A percentile compares a stretch with the other conserved stretches of the same genome.
Evolutionary conservation across 2,329 filamentous ascomycete genomes (phyloP).

Genomic region (Penicillium olsonii): DNA sequence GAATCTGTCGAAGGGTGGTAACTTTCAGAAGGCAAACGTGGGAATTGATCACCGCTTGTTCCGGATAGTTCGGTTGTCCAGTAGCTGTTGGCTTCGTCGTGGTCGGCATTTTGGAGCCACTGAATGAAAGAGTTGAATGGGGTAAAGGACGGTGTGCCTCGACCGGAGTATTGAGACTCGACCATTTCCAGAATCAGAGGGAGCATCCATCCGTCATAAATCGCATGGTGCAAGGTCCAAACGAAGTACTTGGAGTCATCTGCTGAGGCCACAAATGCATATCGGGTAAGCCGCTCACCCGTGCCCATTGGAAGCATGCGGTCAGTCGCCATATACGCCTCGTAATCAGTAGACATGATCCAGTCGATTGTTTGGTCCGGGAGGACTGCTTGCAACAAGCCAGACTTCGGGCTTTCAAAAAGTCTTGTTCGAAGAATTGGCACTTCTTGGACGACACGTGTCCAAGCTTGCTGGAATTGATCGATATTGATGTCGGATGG

Average conservation of each 20-base stretch:
- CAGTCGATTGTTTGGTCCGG: too few relatives aligned
- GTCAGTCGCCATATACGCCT: too few relatives aligned
- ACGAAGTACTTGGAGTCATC: too few relatives aligned
- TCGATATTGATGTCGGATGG: background rate
- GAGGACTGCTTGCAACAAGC: background rate
- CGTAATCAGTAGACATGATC: too few relatives aligned
- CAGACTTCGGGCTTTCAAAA: background rate
- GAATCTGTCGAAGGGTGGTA: constrained; percentile 12
- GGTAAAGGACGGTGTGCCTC: background rate
- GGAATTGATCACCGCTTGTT: constrained; percentile 5
- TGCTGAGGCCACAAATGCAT: too few relatives aligned
- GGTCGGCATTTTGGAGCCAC: background rate
- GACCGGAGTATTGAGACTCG: background rate
- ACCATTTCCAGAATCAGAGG: constrained; percentile 23
- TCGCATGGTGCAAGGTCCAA: constrained; percentile 47
- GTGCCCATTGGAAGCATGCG: too few relatives aligned
- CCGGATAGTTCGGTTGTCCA: constrained; percentile 12
- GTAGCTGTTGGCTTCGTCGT: constrained; percentile 2
- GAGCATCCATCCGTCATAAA: constrained; percentile 46
- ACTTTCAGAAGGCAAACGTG: constrained; percentile 1
- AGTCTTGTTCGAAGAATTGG: background rate
- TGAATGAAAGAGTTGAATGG: constrained; percentile 5
- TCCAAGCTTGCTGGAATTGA: background rate
- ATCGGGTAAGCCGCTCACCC: too few relatives aligned
- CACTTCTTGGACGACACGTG: background rate